A percentile compares a stretch with the other conserved stretches of the same genome.
These are phyloP conservation scores for Rubroboletus pulcherrimus DNA, from an alignment of 768 basidiomycete genomes.

Conservation along the genomic window DNA sequence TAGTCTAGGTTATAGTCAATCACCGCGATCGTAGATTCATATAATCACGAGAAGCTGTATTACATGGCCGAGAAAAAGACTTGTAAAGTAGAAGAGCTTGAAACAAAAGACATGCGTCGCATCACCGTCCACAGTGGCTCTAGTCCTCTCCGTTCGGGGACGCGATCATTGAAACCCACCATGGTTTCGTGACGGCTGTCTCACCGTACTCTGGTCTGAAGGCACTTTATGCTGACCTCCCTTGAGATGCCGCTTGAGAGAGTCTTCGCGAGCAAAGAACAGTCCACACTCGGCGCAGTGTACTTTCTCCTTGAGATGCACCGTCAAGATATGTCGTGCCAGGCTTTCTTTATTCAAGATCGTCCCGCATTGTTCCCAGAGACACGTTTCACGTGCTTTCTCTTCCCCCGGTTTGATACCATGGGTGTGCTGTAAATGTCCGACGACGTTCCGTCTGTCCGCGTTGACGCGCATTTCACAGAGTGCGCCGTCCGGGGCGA, in stretches of 20 bases:
- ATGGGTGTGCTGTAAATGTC: conserved; percentile 16
- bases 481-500: neutral
- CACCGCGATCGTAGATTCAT: neutral
- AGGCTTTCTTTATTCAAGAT: conserved; percentile 30
- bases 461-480: conserved; percentile 2
- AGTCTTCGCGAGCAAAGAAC: conserved; percentile 29
- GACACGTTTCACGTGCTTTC: conserved; percentile 11
- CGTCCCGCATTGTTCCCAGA: conserved; percentile 18
- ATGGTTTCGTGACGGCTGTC: neutral
- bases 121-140: neutral
- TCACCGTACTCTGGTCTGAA: neutral
- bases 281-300: conserved; percentile 15
- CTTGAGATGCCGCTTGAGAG: conserved; percentile 25
- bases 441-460: conserved; percentile 14
- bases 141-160: neutral
- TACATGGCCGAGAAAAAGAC: neutral
- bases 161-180: neutral
- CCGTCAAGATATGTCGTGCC: conserved; percentile 23
- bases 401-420: conserved; percentile 17
- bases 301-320: conserved; percentile 20
- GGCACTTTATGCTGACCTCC: conserved; percentile 10
- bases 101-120: neutral
- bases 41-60: neutral
- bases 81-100: too few relatives aligned
- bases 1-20: neutral